Evolutionary conservation across 495 filamentous ascomycete genomes (phyloP), one percentile per base, ranked within the genome.

Genomic region (Tirmania nivea): DNA sequence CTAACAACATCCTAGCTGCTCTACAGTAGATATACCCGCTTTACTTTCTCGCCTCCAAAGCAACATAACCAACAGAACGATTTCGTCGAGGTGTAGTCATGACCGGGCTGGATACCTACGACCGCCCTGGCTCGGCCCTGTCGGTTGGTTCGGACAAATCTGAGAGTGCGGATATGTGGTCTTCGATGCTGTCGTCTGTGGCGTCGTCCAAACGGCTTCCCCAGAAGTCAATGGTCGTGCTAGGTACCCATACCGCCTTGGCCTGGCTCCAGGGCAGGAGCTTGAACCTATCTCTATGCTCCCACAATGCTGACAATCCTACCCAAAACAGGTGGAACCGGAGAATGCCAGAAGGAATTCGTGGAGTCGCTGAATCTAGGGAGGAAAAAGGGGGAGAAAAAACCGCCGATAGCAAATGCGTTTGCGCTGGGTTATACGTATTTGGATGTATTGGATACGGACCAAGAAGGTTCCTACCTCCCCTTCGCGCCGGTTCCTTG

Each of bases 361-460:
- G 75, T 96, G 25, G 86, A 90, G 56, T 79, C 79, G 0, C 71
- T 94, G 35, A 65, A 69, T 66, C 69, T 45, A 14, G 75, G 70
- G 57, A 75, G 70, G 66, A 77, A 50, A 71, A 78, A 76, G 53
- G 74, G 71, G n/a, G 78, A 73, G 52, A 72, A 75, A 56, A 72
- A 71, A 52, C 82, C 87, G 2, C 85, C 87, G 36, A 75, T 94
- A 61, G 88, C 89, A 47, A 96, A 96, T 63, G 81, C 82, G 55
- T 94, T 92, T 66, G 89, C 88, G 10, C 68, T 96, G 52, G 89
- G 89, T 49, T 95, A 95, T 67, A 93, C 89, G 50, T 96, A 94
- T 66, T 82, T 86, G 63, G 87, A 96, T 69, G 86, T 96, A 42
- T 70, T 94, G 34, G 89, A 95, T 70, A 81, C 86, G 53, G 89